Evolutionary conservation across 345 rosid genomes (phyloP).

Genomic region (Cochlearia excelsa): DNA sequence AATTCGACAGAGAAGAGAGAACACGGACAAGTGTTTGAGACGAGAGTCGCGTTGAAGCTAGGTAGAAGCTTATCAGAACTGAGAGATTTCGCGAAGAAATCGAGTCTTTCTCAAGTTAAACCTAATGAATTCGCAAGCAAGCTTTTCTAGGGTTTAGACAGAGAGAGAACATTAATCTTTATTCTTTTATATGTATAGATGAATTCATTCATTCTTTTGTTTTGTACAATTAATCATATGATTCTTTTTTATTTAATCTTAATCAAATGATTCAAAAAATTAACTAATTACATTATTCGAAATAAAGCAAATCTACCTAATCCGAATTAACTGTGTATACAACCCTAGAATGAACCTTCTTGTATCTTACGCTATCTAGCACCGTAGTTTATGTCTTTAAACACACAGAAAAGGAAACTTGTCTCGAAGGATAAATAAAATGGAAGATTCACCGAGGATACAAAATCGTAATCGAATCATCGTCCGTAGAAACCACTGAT

Average conservation of each 20-base stretch:
- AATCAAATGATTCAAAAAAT: not conserved
- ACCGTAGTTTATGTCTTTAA: not conserved
- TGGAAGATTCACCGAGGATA: conserved; percentile 25
- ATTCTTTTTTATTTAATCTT: no score
- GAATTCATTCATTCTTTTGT: no score
- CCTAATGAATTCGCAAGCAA: conserved; percentile 33
- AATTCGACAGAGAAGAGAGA: conserved; percentile 15
- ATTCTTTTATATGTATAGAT: no score
- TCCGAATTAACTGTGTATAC: not conserved
- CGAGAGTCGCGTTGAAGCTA: conserved; percentile 32
- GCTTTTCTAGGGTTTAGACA: conserved; percentile 7
- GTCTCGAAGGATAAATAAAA: not conserved
- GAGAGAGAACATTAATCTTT: no score
- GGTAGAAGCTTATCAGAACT: conserved; percentile 36
- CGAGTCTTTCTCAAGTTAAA: conserved; percentile 13
- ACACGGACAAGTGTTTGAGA: conserved; percentile 30
- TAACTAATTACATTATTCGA: no score
- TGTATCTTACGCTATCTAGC: conserved; percentile 12
- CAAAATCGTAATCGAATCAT: conserved; percentile 26
- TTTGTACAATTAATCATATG: no score
- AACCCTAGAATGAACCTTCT: not conserved
- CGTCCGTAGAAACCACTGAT: conserved; percentile 11
- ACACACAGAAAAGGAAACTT: not conserved
- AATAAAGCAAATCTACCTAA: not conserved
- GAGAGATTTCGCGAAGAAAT: conserved; percentile 31